These are phyloP conservation scores for Ogataea pilisensis DNA, from an alignment of 805 yeast species.

Conservation along the genomic window DNA sequence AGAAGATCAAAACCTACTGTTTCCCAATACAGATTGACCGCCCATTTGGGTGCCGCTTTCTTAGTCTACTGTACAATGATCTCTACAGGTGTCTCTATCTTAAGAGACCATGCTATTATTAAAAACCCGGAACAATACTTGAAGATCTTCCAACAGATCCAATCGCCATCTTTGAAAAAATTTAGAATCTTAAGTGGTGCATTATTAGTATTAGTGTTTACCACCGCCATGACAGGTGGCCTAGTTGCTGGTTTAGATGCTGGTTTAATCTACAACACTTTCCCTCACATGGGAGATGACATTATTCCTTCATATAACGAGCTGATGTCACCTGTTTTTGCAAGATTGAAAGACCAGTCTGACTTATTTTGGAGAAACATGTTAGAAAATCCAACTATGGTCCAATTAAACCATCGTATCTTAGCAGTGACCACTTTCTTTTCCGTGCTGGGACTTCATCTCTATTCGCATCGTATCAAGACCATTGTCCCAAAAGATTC, in stretches of 20 bases:
- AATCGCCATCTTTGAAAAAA: slow-evolving; percentile 53
- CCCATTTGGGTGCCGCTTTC: slow-evolving; percentile 93
- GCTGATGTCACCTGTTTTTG: slow-evolving; percentile 67
- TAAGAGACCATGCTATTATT: slow-evolving; percentile 69
- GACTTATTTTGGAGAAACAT: slow-evolving; percentile 90
- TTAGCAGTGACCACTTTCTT: slow-evolving; percentile 79
- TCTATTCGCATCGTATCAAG: slow-evolving; percentile 59
- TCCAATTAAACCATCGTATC: slow-evolving; percentile 85
- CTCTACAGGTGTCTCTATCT: slow-evolving; percentile 81
- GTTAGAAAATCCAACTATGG: slow-evolving; percentile 94
- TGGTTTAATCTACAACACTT: slow-evolving; percentile 90
- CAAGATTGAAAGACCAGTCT: slow-evolving; percentile 61
- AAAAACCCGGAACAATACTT: slow-evolving; percentile 58
- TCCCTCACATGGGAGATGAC: slow-evolving; percentile 94
- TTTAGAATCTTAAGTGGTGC: slow-evolving; percentile 54
- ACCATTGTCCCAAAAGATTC: slow-evolving; percentile 53
- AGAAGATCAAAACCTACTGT: slow-evolving; percentile 95
- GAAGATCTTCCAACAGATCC: slow-evolving; percentile 51
- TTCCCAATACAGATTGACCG: slow-evolving; percentile 88
- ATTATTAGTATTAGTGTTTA: slow-evolving; percentile 64
- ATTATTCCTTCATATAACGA: slow-evolving; percentile 74
- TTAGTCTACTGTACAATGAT: slow-evolving; percentile 82
- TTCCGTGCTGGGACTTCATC: slow-evolving; percentile 63
- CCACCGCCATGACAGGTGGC: slow-evolving; percentile 96
- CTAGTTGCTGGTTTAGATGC: slow-evolving; percentile 98